Base-by-base conservation (phyloP, 495 filamentous ascomycete species). In the Xylaria sp. region DNA sequence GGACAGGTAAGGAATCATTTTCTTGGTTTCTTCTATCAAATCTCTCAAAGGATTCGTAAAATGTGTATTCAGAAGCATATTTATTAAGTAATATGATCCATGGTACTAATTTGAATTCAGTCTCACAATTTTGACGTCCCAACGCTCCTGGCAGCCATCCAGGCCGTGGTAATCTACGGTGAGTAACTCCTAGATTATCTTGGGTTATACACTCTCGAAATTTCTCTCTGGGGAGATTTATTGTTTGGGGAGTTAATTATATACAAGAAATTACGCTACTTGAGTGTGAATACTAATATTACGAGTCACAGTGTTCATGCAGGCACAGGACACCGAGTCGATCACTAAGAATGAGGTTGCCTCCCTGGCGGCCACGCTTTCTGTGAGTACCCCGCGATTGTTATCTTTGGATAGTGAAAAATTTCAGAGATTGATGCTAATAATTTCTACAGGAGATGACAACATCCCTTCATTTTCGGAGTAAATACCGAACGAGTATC, bases 111-210 rank as follows among this genome's bases (percentile, higher is more conserved):
- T 24, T 2, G 37, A 41, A 61, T 26, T 15, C 17, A 64, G 61
- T 29, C n/a, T 21, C 15, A 1, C 41, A n/a, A 26, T 4, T 64
- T 29, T 6, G 61, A 64, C 9, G 17, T 31, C 24, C 61, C 61
- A 33, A 64, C 61, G 11, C 61, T 64, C 6, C 61, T 64, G 15
- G 61, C 61, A 12, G 24, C 40, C 26, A 19, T 64, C n/a, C 61
- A 64, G 8, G 61, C 61, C 11, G 17, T 64, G 26, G 17, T 31
- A 9, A 46, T 64, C 1, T 64, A 64, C 12, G 33, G 59, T 61
- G 12, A 61, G 59, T 61, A 26, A 37, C 15, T 14, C 31, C 17
- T n/a, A 43, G 24, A 26, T 3, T 43, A 12, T 21, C 1, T 37
- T 7, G 21, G 31, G 1, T 33, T 59, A 37, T 59, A 2, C 6